Percentiles rank a stretch among this genome's conserved stretches.
Conservation (phyloP, 352 stramenopile genomes). For the Pythium apleroticum region DNA sequence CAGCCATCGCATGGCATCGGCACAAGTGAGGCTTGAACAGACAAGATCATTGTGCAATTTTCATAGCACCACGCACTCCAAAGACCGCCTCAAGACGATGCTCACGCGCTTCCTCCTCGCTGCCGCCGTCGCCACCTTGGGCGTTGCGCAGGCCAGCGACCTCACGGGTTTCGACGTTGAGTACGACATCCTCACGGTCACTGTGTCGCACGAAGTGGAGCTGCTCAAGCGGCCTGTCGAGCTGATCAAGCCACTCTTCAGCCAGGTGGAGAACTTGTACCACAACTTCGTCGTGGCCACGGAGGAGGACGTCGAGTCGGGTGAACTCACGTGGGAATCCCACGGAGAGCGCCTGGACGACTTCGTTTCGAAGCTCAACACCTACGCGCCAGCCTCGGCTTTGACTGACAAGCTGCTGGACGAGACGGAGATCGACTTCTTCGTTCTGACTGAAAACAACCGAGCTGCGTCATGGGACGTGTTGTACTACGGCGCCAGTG, state of each 20-base stretch:
- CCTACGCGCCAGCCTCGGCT: background rate
- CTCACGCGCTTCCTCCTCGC: background rate
- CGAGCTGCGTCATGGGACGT: background rate
- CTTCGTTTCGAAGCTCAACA: background rate
- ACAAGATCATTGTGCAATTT: background rate
- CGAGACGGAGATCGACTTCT: background rate
- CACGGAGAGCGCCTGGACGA: background rate
- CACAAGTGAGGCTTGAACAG: background rate
- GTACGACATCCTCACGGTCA: conserved; percentile 1
- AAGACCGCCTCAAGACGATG: no score
- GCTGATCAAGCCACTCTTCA: background rate
- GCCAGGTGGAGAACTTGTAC: background rate
- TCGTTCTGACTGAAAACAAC: background rate
- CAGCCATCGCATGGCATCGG: no score
- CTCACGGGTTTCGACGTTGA: background rate
- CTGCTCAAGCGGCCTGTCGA: background rate
- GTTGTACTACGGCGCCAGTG: background rate
- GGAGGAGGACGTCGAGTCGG: background rate
- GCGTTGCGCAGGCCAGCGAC: background rate
- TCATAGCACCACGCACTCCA: background rate
- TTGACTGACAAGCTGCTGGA: background rate
- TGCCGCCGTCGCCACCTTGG: background rate
- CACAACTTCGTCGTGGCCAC: background rate
- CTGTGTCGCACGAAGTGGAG: background rate
- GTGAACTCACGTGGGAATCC: background rate